Percentiles rank a stretch among this genome's conserved stretches.
These are phyloP conservation scores for Eucalyptus regnans DNA, from an alignment of 345 rosid genomes.

Conservation along the genomic window DNA sequence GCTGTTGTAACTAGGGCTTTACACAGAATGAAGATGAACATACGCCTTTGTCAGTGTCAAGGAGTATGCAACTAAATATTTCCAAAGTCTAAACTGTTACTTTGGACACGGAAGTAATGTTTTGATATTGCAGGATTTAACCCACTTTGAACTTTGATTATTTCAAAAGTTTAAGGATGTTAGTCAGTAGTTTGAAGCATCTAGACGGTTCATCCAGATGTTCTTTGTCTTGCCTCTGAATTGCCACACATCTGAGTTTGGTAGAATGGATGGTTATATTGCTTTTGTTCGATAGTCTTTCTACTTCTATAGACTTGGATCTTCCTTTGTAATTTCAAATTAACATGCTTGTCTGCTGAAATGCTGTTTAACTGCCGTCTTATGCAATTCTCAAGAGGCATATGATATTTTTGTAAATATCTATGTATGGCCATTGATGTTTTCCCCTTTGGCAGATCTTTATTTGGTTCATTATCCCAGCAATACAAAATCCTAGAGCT, in stretches of 20 bases:
- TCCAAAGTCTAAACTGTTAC: not conserved
- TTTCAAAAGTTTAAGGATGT: not conserved
- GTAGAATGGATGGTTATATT: not conserved
- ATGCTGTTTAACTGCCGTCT: not conserved
- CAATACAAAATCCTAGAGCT: constrained; percentile 23
- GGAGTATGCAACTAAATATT: not conserved
- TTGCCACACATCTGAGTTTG: not conserved
- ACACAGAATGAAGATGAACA: not conserved
- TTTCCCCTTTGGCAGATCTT: constrained; percentile 34
- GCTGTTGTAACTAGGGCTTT: not conserved
- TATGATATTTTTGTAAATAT: not conserved
- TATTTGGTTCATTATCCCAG: constrained; percentile 72
- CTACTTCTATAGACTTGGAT: not conserved
- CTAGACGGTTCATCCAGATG: not conserved
- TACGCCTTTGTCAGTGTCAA: not conserved
- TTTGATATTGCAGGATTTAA: not conserved
- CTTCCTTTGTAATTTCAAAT: not conserved
- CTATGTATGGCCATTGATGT: not conserved
- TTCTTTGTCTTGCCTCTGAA: not conserved
- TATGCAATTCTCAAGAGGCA: not conserved
- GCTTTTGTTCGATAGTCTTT: not conserved
- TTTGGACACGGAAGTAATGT: not conserved
- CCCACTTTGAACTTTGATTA: not conserved
- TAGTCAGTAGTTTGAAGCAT: not conserved
- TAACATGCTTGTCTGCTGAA: not conserved